phyloP scores from a whole-genome alignment of 768 basidiomycete genomes.

The Russula ochroleuca region DNA sequence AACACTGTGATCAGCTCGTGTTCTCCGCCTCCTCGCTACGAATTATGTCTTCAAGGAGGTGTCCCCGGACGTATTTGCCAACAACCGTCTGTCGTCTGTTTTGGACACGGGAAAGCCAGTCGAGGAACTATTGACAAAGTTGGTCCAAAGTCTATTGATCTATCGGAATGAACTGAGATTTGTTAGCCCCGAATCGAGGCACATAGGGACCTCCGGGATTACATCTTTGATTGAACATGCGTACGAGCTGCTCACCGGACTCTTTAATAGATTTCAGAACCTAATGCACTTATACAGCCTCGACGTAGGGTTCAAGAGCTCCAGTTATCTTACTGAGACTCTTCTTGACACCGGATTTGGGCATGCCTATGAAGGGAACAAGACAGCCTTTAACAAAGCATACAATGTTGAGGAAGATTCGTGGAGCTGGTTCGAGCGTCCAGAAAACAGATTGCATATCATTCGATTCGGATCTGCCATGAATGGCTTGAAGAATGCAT shows the following conservation, averaged over 20 bases:
- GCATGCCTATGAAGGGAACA: background rate
- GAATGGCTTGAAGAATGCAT: background rate
- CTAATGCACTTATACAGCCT: background rate
- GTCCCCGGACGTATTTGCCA: constrained; percentile 32
- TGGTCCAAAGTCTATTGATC: background rate
- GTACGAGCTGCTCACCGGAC: background rate
- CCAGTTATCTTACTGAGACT: constrained; percentile 28
- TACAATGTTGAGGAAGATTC: background rate
- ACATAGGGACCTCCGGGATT: constrained; percentile 15
- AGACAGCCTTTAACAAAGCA: constrained; percentile 8
- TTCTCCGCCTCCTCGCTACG: constrained; percentile 33
- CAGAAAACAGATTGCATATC: constrained; percentile 6
- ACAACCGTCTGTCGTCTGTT: constrained; percentile 30
- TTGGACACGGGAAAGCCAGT: constrained; percentile 32
- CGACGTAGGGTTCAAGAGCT: constrained; percentile 29
- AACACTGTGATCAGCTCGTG: constrained; percentile 24
- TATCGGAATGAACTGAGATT: constrained; percentile 10
- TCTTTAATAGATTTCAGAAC: background rate
- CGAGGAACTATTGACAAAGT: constrained; percentile 24
- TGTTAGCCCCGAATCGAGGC: constrained; percentile 12
- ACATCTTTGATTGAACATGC: constrained; percentile 1
- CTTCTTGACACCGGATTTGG: constrained; percentile 21
- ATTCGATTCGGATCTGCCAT: constrained; percentile 7
- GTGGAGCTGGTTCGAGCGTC: constrained; percentile 4
- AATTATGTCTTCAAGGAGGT: constrained; percentile 34